A percentile compares a stretch with the other conserved stretches of the same genome.
Evolutionary conservation across 2,329 filamentous ascomycete species (phyloP).

Genomic region (Fusarium fracticaudum): DNA sequence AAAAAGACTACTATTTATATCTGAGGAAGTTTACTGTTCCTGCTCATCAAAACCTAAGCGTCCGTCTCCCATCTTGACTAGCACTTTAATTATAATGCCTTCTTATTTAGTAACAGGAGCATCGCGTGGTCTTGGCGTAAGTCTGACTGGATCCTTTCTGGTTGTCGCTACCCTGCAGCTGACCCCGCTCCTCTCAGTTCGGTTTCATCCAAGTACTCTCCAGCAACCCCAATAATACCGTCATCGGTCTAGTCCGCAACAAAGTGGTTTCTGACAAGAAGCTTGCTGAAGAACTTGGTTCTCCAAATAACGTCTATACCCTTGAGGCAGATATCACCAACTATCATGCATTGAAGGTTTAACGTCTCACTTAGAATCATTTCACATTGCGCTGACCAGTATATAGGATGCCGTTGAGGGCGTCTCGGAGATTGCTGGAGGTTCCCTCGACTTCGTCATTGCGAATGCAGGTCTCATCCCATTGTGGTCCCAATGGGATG

Average conservation of each 20-base stretch:
- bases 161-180: background rate
- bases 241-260: background rate
- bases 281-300: background rate
- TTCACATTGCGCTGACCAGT: background rate
- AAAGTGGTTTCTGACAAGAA: background rate
- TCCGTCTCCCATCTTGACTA: background rate
- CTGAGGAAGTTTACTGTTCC: fast-evolving
- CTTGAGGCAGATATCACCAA: background rate
- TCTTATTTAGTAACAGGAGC: background rate
- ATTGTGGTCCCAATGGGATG: background rate
- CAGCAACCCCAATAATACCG: background rate
- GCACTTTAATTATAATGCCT: background rate
- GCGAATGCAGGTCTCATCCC: background rate
- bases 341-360: background rate
- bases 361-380: fast-evolving
- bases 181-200: background rate
- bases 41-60: fast-evolving
- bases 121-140: background rate
- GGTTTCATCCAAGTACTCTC: background rate
- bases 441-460: background rate
- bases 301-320: background rate
- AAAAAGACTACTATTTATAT: fast-evolving
- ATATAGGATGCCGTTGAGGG: background rate
- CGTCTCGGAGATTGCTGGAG: background rate
- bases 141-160: fast-evolving